Evolutionary conservation across 1,284 basidiomycete genomes (phyloP).

Genomic region (Leccinum solheimii): DNA sequence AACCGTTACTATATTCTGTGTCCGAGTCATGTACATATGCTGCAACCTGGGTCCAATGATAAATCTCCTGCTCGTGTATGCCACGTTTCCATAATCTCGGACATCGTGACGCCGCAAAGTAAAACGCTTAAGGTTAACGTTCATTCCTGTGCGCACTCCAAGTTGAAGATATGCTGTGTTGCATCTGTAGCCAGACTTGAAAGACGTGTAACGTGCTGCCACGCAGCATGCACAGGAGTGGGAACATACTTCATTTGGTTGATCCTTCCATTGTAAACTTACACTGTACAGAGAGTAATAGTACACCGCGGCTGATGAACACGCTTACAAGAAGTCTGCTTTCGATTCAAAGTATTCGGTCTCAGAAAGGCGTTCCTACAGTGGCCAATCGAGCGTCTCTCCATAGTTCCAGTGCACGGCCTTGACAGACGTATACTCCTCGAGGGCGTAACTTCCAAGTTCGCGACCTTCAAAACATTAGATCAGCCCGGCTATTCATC

Average conservation of each 20-base stretch:
- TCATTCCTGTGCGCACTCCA: constrained; percentile 21
- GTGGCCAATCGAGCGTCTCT: constrained; percentile 76
- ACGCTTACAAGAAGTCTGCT: constrained; percentile 1
- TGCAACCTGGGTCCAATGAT: constrained; percentile 13
- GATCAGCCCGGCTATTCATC: constrained; percentile 20
- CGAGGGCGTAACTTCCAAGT: constrained; percentile 84
- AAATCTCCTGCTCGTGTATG: constrained; percentile 23
- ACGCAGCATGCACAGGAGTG: constrained; percentile 11
- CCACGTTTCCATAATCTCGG: constrained; percentile 29
- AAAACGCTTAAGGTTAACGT: not conserved
- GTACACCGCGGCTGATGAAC: constrained; percentile 1
- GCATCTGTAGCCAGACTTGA: constrained; percentile 3
- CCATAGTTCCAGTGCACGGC: constrained; percentile 87
- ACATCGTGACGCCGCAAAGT: constrained; percentile 1
- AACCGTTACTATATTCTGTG: constrained; percentile 2
- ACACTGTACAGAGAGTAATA: constrained; percentile 17
- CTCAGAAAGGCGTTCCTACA: constrained; percentile 40
- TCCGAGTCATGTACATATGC: not conserved
- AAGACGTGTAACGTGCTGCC: constrained; percentile 3
- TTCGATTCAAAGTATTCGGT: not conserved
- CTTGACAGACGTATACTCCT: constrained; percentile 84
- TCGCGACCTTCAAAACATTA: constrained; percentile 63
- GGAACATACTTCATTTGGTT: constrained; percentile 19
- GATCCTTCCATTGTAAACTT: constrained; percentile 16
- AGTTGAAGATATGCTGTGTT: constrained; percentile 1